Evolutionary conservation across 1,139 yeast genomes (phyloP).

Genomic region (Lodderomyces beijingensis): DNA sequence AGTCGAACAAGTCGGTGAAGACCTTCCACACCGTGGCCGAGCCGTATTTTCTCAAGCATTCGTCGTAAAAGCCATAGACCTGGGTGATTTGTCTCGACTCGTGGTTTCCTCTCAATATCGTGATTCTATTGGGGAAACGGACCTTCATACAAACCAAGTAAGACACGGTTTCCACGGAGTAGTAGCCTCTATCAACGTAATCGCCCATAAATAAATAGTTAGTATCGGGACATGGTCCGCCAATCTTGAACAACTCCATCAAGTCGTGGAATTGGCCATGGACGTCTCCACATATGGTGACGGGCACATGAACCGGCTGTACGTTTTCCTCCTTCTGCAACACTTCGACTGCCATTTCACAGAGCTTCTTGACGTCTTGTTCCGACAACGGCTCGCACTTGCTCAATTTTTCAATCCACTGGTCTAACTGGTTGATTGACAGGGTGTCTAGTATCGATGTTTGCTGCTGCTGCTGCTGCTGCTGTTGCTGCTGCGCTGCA

Average conservation of each 20-base stretch:
- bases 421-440: constrained; percentile 66
- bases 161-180: constrained; percentile 87
- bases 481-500: constrained; percentile 7
- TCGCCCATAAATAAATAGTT: constrained; percentile 89
- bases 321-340: constrained; percentile 90
- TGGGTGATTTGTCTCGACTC: constrained; percentile 96
- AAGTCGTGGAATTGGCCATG: constrained; percentile 98
- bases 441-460: constrained; percentile 9
- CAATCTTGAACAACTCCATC: constrained; percentile 82
- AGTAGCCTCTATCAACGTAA: constrained; percentile 95
- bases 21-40: constrained; percentile 90
- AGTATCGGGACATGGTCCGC: constrained; percentile 86
- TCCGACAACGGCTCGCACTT: constrained; percentile 84
- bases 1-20: constrained; percentile 78
- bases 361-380: constrained; percentile 73
- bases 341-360: constrained; percentile 89
- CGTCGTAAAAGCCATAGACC: constrained; percentile 97
- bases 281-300: constrained; percentile 96
- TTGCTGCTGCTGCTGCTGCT: constrained; percentile 1
- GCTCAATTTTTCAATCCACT: constrained; percentile 78
- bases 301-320: constrained; percentile 90
- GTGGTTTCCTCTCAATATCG: constrained; percentile 93
- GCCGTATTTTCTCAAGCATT: constrained; percentile 92
- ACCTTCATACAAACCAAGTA: constrained; percentile 88
- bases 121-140: constrained; percentile 89